Percentiles rank a stretch among this genome's conserved stretches.
Evolutionary conservation across 768 basidiomycete species (phyloP).

Genomic region (Coprinopsis cinerea): DNA sequence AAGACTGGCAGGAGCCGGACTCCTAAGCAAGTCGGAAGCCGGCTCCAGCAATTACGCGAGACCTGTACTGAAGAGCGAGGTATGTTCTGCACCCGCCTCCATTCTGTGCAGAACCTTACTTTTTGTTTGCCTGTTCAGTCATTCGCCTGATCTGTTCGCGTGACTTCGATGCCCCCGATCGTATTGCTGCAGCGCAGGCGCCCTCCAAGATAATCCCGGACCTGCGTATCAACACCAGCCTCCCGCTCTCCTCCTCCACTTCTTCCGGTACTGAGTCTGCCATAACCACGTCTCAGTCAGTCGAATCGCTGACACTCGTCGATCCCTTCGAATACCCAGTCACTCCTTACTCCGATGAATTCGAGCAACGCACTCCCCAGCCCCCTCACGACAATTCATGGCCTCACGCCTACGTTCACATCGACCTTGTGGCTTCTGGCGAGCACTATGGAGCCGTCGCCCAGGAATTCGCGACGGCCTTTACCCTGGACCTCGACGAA

Average conservation of each 20-base stretch:
- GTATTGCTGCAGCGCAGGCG: conserved; percentile 1
- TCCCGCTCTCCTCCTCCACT: background rate
- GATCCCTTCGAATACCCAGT: conserved; percentile 8
- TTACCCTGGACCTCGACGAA: conserved; percentile 24
- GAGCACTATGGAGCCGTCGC: background rate
- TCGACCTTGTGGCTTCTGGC: conserved; percentile 14
- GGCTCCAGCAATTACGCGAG: conserved; percentile 63
- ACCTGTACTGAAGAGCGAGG: conserved; percentile 51
- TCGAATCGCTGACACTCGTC: conserved; percentile 8
- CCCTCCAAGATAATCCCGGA: background rate
- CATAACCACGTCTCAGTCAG: conserved; percentile 3
- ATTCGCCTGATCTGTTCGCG: conserved; percentile 14
- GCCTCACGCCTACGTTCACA: conserved; percentile 11
- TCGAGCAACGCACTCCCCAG: background rate
- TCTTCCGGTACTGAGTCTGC: conserved; percentile 2
- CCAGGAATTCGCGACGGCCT: conserved; percentile 7
- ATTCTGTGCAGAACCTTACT: background rate
- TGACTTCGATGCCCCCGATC: conserved; percentile 11
- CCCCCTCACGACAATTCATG: conserved; percentile 1
- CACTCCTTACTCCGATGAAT: conserved; percentile 8
- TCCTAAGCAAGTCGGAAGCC: conserved; percentile 65
- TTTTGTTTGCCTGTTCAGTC: conserved; percentile 7
- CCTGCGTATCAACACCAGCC: conserved; percentile 8
- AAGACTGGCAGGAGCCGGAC: conserved; percentile 52
- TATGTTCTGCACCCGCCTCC: conserved; percentile 27